Evolutionary conservation across 2,329 filamentous ascomycete species (phyloP), one percentile per base, ranked within the genome.

Genomic region (Fusarium sp.): DNA sequence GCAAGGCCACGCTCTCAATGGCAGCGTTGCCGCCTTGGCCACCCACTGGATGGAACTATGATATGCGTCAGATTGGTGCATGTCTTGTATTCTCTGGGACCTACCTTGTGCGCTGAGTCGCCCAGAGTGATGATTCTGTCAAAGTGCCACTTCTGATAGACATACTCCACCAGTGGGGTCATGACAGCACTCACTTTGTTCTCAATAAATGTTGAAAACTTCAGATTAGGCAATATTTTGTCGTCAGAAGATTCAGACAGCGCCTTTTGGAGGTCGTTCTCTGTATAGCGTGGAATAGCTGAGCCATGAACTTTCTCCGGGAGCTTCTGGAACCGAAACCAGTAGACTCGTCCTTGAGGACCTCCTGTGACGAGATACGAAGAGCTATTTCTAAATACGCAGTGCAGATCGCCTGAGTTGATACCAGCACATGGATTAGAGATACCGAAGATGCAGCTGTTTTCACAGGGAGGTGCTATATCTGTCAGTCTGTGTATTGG

Each of bases 11-110:
- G 12, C 41, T 58, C 20, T 58, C 59, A 10, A 62, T 35, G n/a
- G 59, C 59, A 15, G 41, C 59, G 17, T 62, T 62, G 8, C 59
- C 59, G 4, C 59, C 53, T 41, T 59, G 54, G 7, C 60, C 60
- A 1, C 42, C 54, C 11, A 59, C 54, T 5, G 60, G 53, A 29
- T 62, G 53, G 3, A 62, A 49, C 60, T 62, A 14, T 10, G 2
- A n/a, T 8, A 22, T 8, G 1, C 2, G 22, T 57, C 5, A 57
- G 20, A 5, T 10, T 0, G 11, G 22, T 13, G 7, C 7, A 38
- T 5, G 17, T 25, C 7, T 4, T n/a, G 13, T 3, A 4, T 17
- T 8, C 31, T 36, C 5, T 13, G 13, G 4, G 3, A 7, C n/a
- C 2, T 35, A 22, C 41, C 52, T 60, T 62, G 42, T 62, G 60